Conservation (phyloP, 768 basidiomycete species). For the Collybia mongolica region DNA sequence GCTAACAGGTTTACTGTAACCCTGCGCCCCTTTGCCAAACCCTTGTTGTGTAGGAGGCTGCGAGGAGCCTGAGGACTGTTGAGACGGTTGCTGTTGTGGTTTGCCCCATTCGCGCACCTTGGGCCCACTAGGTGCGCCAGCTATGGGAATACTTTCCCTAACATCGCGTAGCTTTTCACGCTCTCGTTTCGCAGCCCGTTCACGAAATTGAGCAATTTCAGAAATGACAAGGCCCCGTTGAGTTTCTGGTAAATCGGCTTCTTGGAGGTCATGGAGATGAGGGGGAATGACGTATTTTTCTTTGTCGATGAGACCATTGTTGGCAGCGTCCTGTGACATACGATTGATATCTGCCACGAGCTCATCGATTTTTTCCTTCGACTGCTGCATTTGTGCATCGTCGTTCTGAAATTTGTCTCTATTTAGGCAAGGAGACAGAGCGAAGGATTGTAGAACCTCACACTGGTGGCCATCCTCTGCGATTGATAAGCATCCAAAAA, state of each 20-base stretch:
- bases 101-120: constrained; percentile 82
- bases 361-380: constrained; percentile 62
- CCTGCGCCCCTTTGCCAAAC: constrained; percentile 68
- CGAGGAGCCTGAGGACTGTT: constrained; percentile 26
- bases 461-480: constrained; percentile 79
- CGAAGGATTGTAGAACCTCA: constrained; percentile 35
- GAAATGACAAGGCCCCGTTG: constrained; percentile 90
- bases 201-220: constrained; percentile 95
- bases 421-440: constrained; percentile 1
- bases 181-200: constrained; percentile 89
- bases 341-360: constrained; percentile 73
- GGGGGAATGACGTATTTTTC: constrained; percentile 91
- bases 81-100: constrained; percentile 38
- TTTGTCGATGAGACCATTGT: constrained; percentile 72
- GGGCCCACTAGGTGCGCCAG: constrained; percentile 64
- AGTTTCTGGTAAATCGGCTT: constrained; percentile 95
- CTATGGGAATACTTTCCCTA: constrained; percentile 51
- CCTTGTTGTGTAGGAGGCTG: constrained; percentile 44
- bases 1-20: constrained; percentile 75
- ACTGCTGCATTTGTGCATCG: constrained; percentile 59
- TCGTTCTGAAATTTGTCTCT: constrained; percentile 51
- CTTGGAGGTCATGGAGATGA: constrained; percentile 95
- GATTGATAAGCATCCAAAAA: constrained; percentile 86
- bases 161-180: constrained; percentile 86
- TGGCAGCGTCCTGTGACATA: constrained; percentile 71